A percentile compares a stretch with the other conserved stretches of the same genome.
Conservation (phyloP, 345 rosid species). For the Syzygium jambos region DNA sequence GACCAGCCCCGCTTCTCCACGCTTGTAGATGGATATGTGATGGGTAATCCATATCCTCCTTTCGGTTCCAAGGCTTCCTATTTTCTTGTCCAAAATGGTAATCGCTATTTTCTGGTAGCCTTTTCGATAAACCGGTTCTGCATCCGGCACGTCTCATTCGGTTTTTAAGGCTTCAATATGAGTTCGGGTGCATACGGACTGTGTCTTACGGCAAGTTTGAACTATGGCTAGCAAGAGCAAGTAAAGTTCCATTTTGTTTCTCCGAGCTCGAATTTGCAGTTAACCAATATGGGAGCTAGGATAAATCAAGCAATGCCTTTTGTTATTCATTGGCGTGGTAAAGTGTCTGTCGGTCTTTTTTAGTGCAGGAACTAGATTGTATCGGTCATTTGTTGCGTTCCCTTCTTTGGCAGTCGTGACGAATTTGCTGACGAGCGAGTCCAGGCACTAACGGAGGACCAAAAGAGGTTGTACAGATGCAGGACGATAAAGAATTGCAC, state of each 20-base stretch:
- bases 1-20: constrained; percentile 61
- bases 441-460: constrained; percentile 45
- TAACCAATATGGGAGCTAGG: neutral
- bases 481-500: constrained; percentile 58
- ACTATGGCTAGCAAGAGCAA: neutral
- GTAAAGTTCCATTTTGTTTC: neutral
- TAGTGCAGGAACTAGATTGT: neutral
- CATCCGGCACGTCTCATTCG: neutral
- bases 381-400: neutral
- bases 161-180: neutral
- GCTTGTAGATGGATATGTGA: constrained; percentile 56
- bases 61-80: neutral
- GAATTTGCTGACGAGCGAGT: constrained; percentile 34
- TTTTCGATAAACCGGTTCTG: neutral
- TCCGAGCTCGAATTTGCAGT: neutral
- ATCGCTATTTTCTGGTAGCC: neutral
- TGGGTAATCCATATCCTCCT: constrained; percentile 13
- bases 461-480: constrained; percentile 41
- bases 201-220: neutral
- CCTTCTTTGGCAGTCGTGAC: constrained; percentile 32
- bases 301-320: neutral
- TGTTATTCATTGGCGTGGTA: neutral
- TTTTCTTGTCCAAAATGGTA: neutral
- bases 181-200: neutral
- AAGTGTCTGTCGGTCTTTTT: neutral